Base-by-base conservation (phyloP, 2,329 filamentous ascomycete genomes). In the Ophiobolus disseminans region DNA sequence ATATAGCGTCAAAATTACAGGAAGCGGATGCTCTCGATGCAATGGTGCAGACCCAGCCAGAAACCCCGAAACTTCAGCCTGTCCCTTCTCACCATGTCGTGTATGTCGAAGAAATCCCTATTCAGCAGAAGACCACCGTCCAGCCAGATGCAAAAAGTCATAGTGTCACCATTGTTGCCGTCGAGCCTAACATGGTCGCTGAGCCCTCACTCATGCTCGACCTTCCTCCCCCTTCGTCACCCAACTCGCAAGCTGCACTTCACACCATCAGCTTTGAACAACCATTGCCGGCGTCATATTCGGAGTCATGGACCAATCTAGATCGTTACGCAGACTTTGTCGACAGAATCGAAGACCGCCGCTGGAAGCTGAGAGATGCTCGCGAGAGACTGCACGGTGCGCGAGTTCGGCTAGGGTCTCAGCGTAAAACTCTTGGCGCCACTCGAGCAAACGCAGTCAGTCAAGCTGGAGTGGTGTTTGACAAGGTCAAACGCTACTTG, bases 281-380 rank as follows among this genome's bases (percentile, higher is more conserved):
- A 7, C 7, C 28, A 9, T 31, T 31, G 6, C 7, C 11, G 5
- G 28, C 28, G 3, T 17, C 8, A 5, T 4, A 10, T 23, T 5
- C 37, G 10, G 14, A 5, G n/a, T n/a, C n/a, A n/a, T n/a, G 10
- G 11, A 9, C 17, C 6, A 20, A 7, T 7, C 25, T 6, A 3
- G 23, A 41, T 21, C 23, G 2, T 5, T 39, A 26, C 28, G 10
- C 23, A 20, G 19, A 22, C 2, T 14, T 37, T 37, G 21, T 44
- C 14, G 23, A 37, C 9, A 14, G 32, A 9, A 34, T 48, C 19
- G 41, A 53, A 14, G 19, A 40, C 5, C 21, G 45, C 23, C 42
- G 50, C 22, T 46, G 50, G 7, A 31, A 41, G 8, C 22, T 54
- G n/a, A 42, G 44, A 14, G 40, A 54, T 36, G 36, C 37, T n/a